These are phyloP conservation scores for Fagopyrum tataricum DNA, from an alignment of 148 eudicot genomes.

Conservation along the genomic window DNA sequence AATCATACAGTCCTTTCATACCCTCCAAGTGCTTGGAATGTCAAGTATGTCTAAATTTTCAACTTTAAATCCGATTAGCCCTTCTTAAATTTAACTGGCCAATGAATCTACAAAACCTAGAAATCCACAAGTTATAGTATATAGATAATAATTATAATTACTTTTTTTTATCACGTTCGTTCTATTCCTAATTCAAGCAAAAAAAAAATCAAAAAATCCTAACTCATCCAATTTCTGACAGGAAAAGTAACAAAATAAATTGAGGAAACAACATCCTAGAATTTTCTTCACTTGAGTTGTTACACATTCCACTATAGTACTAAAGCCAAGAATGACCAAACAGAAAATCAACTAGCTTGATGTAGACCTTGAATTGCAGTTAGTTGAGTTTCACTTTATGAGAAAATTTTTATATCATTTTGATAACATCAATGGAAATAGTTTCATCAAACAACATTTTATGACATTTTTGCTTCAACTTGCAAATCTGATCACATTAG, in stretches of 20 bases:
- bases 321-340: not conserved
- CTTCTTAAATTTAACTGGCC: conserved; percentile 55
- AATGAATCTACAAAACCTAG: conserved; percentile 37
- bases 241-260: not conserved
- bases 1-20: conserved; percentile 56
- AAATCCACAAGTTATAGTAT: not conserved
- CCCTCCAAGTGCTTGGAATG: conserved; percentile 59
- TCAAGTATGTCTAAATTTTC: conserved; percentile 40
- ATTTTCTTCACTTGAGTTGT: not conserved
- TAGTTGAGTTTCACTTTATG: not conserved
- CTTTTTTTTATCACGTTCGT: not conserved
- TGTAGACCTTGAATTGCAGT: no score
- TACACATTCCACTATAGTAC: not conserved
- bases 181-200: not conserved
- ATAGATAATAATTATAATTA: not conserved
- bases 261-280: not conserved
- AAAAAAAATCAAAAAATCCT: not conserved
- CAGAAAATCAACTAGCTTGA: no score
- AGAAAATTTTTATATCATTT: not conserved
- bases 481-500: not conserved
- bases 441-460: not conserved
- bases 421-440: not conserved
- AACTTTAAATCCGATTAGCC: conserved; percentile 37
- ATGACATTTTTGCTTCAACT: not conserved
- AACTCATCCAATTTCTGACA: not conserved